Evolutionary conservation across 164 flowering plant genomes (phyloP), one percentile per base, ranked within the genome.

Genomic region (Liquidambar formosana): DNA sequence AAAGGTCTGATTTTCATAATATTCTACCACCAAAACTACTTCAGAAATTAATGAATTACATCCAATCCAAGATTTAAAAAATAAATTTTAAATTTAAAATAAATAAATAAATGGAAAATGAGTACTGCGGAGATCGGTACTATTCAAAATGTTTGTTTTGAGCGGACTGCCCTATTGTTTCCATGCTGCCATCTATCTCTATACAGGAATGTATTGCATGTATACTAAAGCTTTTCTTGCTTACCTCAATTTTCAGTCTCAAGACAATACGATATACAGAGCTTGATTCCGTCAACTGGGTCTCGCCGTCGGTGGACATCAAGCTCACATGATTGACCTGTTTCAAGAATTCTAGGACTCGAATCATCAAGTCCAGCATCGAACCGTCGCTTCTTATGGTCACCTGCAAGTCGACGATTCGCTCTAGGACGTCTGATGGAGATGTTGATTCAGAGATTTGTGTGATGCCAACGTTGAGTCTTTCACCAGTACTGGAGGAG

Each of bases 271-370:
- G 78, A 46, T 62, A 43, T 21, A 68, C 47, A 22, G 81, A 49
- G 61, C 45, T 49, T 14, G 80, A 16, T 58, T 73, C 75, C 41
- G 58, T 59, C 33, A 58, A 18, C 18, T 18, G 69, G 19, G 81
- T 75, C 23, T 70, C 70, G 26, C 88, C 88, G 58, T 89, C 81
- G 63, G 90, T 56, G 63, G 83, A 84, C 48, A 78, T 26, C 68
- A 93, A 41, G 65, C 70, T 81, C 8, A 80, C 77, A 76, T 81
- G 68, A 12, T 67, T 56, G 56, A 70, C 70, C 51, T 61, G 76
- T 57, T 77, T 91, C 74, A 93, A 66, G 71, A 86, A 88, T 56
- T 86, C 89, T 15, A 89, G 65, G 11, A 89, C 13, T 6, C 75
- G 51, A 45, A 81, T 78, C 19, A 77, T 51, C 72, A 89, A 58